These are phyloP conservation scores for Camelina hispida DNA, from an alignment of 345 rosid genomes.

Conservation along the genomic window DNA sequence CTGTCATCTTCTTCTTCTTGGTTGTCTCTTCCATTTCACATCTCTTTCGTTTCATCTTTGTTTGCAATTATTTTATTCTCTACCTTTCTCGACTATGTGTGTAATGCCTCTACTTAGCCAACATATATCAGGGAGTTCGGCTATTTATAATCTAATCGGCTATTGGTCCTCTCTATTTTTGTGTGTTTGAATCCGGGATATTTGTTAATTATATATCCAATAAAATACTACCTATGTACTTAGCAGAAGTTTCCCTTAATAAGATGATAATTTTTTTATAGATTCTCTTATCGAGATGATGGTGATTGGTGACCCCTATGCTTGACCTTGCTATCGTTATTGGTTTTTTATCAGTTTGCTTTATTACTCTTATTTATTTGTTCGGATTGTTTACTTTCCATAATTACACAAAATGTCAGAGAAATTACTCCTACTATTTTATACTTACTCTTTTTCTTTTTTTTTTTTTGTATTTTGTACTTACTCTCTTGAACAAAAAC, in stretches of 20 bases:
- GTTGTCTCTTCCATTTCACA: conserved; percentile 53
- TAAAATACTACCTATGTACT: not conserved
- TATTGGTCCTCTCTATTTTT: not conserved
- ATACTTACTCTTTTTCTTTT: too few species aligned
- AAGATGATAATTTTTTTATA: conserved; percentile 21
- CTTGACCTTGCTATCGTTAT: conserved; percentile 26
- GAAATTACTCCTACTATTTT: too few species aligned
- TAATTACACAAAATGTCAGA: not conserved
- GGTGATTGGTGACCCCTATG: conserved; percentile 30
- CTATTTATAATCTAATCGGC: conserved; percentile 34
- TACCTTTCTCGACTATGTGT: conserved; percentile 21
- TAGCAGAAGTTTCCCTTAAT: not conserved
- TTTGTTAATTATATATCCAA: conserved; percentile 7
- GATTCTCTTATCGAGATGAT: conserved; percentile 21
- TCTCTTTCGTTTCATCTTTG: conserved; percentile 75
- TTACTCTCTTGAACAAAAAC: too few species aligned
- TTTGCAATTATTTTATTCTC: not conserved
- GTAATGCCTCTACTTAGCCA: conserved; percentile 23
- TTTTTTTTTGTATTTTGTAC: too few species aligned
- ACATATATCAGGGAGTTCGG: conserved; percentile 1
- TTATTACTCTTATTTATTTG: not conserved
- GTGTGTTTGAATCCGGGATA: not conserved
- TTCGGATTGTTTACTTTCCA: not conserved
- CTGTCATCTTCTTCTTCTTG: conserved; percentile 56
- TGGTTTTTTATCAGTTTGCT: not conserved